Conservation (phyloP, 2,329 filamentous ascomycete species). For the Pestalotiopsis fici region DNA sequence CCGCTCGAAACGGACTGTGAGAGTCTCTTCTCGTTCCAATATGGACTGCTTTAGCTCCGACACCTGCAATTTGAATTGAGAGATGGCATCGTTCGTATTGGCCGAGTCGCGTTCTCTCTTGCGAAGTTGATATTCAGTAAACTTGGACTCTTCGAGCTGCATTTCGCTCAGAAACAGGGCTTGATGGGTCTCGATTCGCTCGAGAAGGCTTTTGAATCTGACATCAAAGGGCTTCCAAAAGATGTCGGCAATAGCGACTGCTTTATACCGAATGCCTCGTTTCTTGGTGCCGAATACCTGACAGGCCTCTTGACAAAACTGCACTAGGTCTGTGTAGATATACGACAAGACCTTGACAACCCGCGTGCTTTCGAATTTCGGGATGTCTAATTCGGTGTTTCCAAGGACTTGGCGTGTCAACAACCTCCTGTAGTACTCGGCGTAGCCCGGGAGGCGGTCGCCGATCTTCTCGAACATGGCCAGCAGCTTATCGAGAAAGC, state of each 20-base stretch:
- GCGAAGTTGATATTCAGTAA: neutral
- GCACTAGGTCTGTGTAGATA: neutral
- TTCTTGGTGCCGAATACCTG: neutral
- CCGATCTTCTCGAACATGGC: neutral
- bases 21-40: neutral
- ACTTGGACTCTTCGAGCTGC: neutral
- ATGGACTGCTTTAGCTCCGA: neutral
- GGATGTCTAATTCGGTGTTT: neutral
- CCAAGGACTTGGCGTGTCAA: neutral
- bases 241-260: neutral
- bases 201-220: neutral
- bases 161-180: neutral
- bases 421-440: neutral
- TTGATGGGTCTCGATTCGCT: neutral
- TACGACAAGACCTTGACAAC: neutral
- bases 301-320: neutral
- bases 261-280: neutral
- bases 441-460: neutral
- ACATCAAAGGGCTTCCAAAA: neutral
- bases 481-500: neutral
- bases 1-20: neutral
- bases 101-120: neutral
- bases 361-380: neutral
- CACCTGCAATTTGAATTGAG: neutral
- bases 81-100: neutral